These are phyloP conservation scores for Exophiala dermatitidis DNA, from an alignment of 2,329 filamentous ascomycete genomes.

Conservation along the genomic window DNA sequence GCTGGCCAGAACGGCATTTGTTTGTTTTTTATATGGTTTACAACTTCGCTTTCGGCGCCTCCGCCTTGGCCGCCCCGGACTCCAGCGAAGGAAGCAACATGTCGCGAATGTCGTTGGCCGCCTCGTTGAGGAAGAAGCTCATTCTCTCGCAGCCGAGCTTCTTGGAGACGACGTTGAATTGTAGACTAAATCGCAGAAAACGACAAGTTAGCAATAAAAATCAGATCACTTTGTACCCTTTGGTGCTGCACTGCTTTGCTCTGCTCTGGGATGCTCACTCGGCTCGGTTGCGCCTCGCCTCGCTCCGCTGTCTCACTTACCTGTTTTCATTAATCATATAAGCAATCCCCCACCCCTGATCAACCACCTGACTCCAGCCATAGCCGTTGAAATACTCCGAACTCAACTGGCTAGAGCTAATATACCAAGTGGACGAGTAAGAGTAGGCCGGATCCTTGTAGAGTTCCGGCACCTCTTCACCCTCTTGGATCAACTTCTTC, in stretches of 20 bases:
- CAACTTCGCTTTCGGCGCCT: slow-evolving; percentile 70
- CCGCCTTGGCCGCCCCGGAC: slow-evolving; percentile 29
- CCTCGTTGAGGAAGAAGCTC: slow-evolving; percentile 94
- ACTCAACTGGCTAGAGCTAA: slow-evolving; percentile 82
- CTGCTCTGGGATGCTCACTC: no score
- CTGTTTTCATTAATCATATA: slow-evolving; percentile 99
- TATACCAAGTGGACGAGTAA: slow-evolving; percentile 83
- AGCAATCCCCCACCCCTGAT: slow-evolving; percentile 91
- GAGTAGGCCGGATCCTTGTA: slow-evolving; percentile 79
- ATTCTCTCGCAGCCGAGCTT: slow-evolving; percentile 81
- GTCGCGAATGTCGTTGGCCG: slow-evolving; percentile 81
- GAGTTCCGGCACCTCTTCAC: slow-evolving; percentile 72
- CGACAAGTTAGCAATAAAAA: background rate
- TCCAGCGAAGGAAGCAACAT: slow-evolving; percentile 74
- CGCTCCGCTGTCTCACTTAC: slow-evolving; percentile 36
- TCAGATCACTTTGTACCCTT: no score
- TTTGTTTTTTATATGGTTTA: slow-evolving; percentile 39
- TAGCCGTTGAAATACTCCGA: slow-evolving; percentile 99
- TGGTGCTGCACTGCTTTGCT: no score
- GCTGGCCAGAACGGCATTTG: background rate
- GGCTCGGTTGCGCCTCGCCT: no score
- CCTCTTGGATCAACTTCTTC: slow-evolving; percentile 77
- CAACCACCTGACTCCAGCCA: slow-evolving; percentile 96
- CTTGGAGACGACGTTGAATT: slow-evolving; percentile 98
- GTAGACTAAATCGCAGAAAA: slow-evolving; percentile 53